Conservation (phyloP, 495 filamentous ascomycete species). For the Thozetella sp. region DNA sequence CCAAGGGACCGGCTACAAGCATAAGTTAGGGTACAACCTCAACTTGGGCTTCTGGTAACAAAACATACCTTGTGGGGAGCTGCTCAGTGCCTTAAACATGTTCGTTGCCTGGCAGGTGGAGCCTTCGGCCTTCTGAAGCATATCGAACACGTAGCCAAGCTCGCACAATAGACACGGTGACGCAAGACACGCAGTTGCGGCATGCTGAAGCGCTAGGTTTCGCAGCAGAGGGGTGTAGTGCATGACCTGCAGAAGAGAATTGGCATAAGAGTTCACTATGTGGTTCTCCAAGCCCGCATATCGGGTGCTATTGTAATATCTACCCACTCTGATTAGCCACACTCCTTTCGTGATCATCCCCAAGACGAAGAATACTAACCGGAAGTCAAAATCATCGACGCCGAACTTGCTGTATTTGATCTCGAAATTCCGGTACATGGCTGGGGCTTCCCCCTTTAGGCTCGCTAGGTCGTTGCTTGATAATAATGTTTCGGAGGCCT, state of each 20-base stretch:
- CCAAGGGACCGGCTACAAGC: conserved; percentile 60
- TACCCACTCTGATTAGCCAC: conserved; percentile 28
- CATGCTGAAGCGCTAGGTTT: conserved; percentile 89
- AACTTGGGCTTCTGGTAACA: not conserved
- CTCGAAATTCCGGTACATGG: conserved; percentile 86
- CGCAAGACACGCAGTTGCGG: conserved; percentile 76
- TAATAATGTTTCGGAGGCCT: conserved; percentile 61
- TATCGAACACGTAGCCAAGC: conserved; percentile 93
- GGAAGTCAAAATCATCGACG: conserved; percentile 97
- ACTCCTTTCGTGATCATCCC: not conserved
- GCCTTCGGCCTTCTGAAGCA: conserved; percentile 93
- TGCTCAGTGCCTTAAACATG: conserved; percentile 84
- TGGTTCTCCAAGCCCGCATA: conserved; percentile 95
- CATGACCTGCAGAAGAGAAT: conserved; percentile 88
- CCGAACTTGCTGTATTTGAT: conserved; percentile 98
- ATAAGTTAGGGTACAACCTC: conserved; percentile 9
- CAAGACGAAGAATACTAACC: conserved; percentile 48
- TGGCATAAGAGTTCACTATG: conserved; percentile 94
- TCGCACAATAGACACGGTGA: conserved; percentile 92
- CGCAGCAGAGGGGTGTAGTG: conserved; percentile 86
- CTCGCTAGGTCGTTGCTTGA: conserved; percentile 59
- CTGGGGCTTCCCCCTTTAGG: conserved; percentile 73
- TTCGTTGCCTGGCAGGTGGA: conserved; percentile 98
- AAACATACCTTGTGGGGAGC: conserved; percentile 63
- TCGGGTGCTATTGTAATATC: conserved; percentile 87